Evolutionary conservation across 179 eudicot genomes (phyloP), one percentile per base, ranked within the genome.

Genomic region (Spergularia azorica): DNA sequence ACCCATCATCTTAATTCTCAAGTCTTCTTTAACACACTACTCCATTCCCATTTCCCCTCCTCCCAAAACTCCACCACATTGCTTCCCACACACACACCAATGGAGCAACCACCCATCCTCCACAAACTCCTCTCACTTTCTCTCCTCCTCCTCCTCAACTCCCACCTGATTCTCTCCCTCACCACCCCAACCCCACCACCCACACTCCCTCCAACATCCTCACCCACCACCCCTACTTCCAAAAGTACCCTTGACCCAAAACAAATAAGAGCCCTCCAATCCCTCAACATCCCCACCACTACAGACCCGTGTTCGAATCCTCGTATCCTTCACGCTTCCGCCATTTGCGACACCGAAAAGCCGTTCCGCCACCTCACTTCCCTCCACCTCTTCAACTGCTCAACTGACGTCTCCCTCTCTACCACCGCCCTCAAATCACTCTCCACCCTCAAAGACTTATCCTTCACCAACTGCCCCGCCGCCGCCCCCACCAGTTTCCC

Each of bases 301-400:
- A 83, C 86, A 52, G 88, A 90, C 85, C 97, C 97, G 5, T 95
- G 97, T 79, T 80, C 88, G 0, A 72, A 75, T n/a, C 89, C 87
- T 3, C 78, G 84, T 51, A 50, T 81, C 83, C 77, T 56, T 73
- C 78, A 83, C 76, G 78, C 84, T 83, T 73, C 86, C 84, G 78
- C 86, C 79, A 18, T 74, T 21, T 95, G 97, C 65, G 94, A 91
- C 87, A 26, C 50, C 74, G 48, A 88, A 70, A 57, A 57, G 5
- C 97, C 97, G 21, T 91, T 90, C 77, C 84, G 89, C 79, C 92
- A 90, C 83, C 85, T 93, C 73, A 18, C 81, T 73, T 86, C 93
- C 52, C 94, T 95, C 60, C 86, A 67, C 68, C 88, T 91, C 52
- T 8, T 71, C 71, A 88, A 90, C 81, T 93, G 98, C 85, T 85